Base-by-base conservation (phyloP, 2,329 filamentous ascomycete species). In the Cordyceps militaris region DNA sequence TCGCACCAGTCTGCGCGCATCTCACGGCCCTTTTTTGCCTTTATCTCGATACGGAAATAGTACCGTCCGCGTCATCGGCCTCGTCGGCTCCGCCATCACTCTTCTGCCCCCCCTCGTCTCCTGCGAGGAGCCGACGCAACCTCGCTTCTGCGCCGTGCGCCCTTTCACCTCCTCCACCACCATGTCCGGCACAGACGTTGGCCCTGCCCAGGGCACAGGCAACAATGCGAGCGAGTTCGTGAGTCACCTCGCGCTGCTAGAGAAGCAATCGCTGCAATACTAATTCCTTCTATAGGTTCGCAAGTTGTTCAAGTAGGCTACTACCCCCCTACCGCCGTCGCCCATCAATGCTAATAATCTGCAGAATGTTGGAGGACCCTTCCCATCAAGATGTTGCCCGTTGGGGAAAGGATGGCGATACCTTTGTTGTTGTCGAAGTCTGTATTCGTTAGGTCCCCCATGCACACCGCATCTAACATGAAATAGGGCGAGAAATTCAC, bases 211-310 rank as follows among this genome's bases (percentile, higher is more conserved):
- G 67, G 67, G 64, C 63, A 76, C 76, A 61, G 76, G 76, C 69
- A 94, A 89, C 74, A 96, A 90, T 77, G 95, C 91, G 62, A 96
- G 91, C 80, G 91, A 96, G 78, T 96, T 96, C 82, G 91, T 96
- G 79, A 79, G 89, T 88, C 47, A 26, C 40, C 49, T 23, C 56
- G 46, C 19, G 16, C 14, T 13, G 54, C 34, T 43, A 6, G 34
- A 9, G 19, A 11, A 5, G n/a, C 9, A 13, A 19, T n/a, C 21
- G 5, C 3, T 19, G 30, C 24, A 60, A 63, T 58, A 63, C 67
- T 73, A 66, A 73, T 62, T 59, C 46, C 47, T 30, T 60, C 66
- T 63, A 54, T 65, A 97, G 92, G 92, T 97, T 76, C 91, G 93
- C 79, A 97, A 97, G 77, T 79, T 97, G 64, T 97, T 97, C 82